These are phyloP conservation scores for Themeda triandra DNA, from an alignment of 176 grass and related monocot species.

Conservation along the genomic window DNA sequence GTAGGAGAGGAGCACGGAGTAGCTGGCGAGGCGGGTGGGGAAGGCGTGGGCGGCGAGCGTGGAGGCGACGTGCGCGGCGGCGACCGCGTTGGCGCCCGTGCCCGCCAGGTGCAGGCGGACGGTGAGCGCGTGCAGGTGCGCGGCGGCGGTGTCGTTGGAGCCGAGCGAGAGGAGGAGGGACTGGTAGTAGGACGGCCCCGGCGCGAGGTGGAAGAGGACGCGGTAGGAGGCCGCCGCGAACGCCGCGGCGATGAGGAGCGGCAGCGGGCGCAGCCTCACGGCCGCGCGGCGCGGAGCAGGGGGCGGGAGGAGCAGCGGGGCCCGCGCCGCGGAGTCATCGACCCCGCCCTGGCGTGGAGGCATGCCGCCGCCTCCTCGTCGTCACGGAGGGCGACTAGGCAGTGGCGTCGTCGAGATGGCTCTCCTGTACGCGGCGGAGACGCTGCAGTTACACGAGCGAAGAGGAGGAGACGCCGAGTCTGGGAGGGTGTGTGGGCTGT, in stretches of 20 bases:
- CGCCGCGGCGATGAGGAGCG: conserved; percentile 19
- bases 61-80: conserved; percentile 42
- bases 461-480: not conserved
- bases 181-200: conserved; percentile 48
- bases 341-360: not conserved
- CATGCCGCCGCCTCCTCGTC: not conserved
- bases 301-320: conserved; percentile 14
- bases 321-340: not conserved
- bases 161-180: conserved; percentile 69
- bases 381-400: not conserved
- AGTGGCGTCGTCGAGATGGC: not conserved
- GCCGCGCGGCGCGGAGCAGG: not conserved
- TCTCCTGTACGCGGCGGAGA: not conserved
- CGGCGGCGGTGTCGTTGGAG: conserved; percentile 76
- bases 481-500: no score
- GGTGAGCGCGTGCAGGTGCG: conserved; percentile 73
- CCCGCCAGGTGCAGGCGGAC: conserved; percentile 66
- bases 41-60: conserved; percentile 42
- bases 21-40: conserved; percentile 42
- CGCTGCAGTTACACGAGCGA: not conserved
- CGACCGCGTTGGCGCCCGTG: conserved; percentile 41
- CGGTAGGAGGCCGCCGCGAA: conserved; percentile 24
- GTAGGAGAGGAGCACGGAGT: conserved; percentile 81
- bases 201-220: conserved; percentile 18
- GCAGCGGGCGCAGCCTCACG: conserved; percentile 26